Conservation (phyloP, 345 rosid species). For the Dipteronia sinensis region DNA sequence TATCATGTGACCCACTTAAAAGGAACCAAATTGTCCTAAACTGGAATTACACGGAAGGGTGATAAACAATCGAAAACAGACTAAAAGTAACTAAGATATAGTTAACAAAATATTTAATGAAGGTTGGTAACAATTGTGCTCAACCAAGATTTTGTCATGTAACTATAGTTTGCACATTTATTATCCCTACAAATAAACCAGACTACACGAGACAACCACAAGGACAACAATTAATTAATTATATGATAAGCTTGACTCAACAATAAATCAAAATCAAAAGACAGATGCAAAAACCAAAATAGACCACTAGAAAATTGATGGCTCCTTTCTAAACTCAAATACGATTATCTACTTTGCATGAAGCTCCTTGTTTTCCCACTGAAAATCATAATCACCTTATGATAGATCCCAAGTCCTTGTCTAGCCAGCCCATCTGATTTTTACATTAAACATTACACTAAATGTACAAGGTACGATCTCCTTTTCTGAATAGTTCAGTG, state of each 20-base stretch:
- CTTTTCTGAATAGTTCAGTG: constrained; percentile 30
- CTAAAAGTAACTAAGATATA: background rate
- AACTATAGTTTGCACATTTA: constrained; percentile 1
- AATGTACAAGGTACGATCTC: constrained; percentile 37
- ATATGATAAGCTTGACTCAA: background rate
- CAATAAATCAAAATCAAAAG: constrained; percentile 1
- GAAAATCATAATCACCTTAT: constrained; percentile 25
- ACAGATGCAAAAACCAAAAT: background rate
- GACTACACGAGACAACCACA: background rate
- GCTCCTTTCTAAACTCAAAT: background rate
- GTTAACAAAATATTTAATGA: background rate
- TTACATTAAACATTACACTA: background rate
- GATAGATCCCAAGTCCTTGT: constrained; percentile 41
- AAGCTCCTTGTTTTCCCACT: background rate
- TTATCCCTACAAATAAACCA: constrained; percentile 17
- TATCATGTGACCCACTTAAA: background rate
- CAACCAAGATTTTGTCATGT: background rate
- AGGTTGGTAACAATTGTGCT: background rate
- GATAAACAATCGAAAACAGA: background rate
- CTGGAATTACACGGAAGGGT: no score
- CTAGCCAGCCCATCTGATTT: constrained; percentile 39
- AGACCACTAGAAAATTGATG: constrained; percentile 3
- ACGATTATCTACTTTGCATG: constrained; percentile 4
- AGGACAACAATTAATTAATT: background rate
- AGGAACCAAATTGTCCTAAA: background rate